Base-by-base conservation (phyloP, 345 rosid species). In the Murraya paniculata region DNA sequence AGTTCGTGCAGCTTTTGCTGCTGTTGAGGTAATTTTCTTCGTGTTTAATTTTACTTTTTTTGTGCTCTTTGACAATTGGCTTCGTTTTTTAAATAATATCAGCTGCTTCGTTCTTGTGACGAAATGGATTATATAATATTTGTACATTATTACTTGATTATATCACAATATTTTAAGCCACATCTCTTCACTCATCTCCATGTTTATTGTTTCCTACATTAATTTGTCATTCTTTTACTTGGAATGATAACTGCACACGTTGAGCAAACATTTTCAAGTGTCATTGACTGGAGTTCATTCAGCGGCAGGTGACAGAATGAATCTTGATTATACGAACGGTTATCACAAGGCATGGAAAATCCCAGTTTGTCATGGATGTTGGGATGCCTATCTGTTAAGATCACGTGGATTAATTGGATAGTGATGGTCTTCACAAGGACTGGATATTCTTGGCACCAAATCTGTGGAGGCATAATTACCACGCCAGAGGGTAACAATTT, bases 1-100 rank as follows among this genome's bases (percentile, higher is more conserved):
- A 80, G 98, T 91, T 53, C 81, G 78, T 77, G 88, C 95, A 9
- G 66, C 90, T 80, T 90, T 96, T 83, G 79, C 85, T 78, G 71
- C 80, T 74, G 85, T 74, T 72, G 82, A 89, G 94, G 97, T 91
- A 83, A 36, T 38, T 38, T 7, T 74, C 4, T 73, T 28, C 0
- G 61, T 72, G 50, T 64, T 39, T 9, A 2, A 28, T 71, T 72
- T 35, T 36, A 3, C 0, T 1, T 14, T 57, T 53, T 65, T 31
- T 53, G 13, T 11, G 61, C 64, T 41, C 4, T 38, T 35, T 36
- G 48, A n/a, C 13, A 24, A 25, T 55, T 25, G 38, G 24, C 59
- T 33, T 38, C 30, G 1, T 64, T 6, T 28, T 38, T 45, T 39
- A 57, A 41, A 39, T 39, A 0, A 39, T 9, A 2, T 9, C 45